These are phyloP conservation scores for Inosperma sp. DNA, from an alignment of 768 basidiomycete genomes.

Conservation along the genomic window DNA sequence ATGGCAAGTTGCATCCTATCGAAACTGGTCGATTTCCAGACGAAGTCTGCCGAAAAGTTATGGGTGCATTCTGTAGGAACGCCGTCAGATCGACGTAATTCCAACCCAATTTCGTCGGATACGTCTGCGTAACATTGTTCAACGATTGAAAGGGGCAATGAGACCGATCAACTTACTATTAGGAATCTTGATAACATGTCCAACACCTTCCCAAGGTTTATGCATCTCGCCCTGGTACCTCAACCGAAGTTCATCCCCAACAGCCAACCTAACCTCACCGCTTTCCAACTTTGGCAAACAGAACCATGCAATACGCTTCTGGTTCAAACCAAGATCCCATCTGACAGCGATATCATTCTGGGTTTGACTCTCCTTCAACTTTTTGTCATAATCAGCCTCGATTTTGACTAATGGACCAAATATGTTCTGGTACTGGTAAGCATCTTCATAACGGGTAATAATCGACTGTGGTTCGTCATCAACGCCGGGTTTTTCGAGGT, in stretches of 20 bases:
- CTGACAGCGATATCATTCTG: slow-evolving; percentile 94
- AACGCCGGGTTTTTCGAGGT: slow-evolving; percentile 94
- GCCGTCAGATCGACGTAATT: slow-evolving; percentile 84
- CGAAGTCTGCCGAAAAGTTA: slow-evolving; percentile 96
- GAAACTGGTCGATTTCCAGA: slow-evolving; percentile 99
- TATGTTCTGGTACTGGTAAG: slow-evolving; percentile 99
- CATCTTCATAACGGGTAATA: slow-evolving; percentile 89
- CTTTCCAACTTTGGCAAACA: slow-evolving; percentile 93
- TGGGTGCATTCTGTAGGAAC: slow-evolving; percentile 93
- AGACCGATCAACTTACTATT: slow-evolving; percentile 66
- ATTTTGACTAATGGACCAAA: slow-evolving; percentile 99
- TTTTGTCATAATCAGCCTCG: slow-evolving; percentile 98
- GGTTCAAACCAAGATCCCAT: slow-evolving; percentile 98
- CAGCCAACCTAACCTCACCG: slow-evolving; percentile 94
- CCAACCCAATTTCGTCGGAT: slow-evolving; percentile 95
- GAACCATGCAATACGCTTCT: slow-evolving; percentile 99
- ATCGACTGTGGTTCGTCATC: slow-evolving; percentile 97
- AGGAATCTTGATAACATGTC: slow-evolving; percentile 98
- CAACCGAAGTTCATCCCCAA: slow-evolving; percentile 91
- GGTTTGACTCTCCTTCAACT: slow-evolving; percentile 96
- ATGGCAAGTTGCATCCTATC: slow-evolving; percentile 99
- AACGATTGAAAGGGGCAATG: slow-evolving; percentile 4
- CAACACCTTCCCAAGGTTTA: slow-evolving; percentile 95
- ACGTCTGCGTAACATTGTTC: slow-evolving; percentile 55
- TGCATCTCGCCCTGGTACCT: slow-evolving; percentile 86